Base-by-base conservation (phyloP, 2,329 filamentous ascomycete species). In the Fusarium duplospermum region DNA sequence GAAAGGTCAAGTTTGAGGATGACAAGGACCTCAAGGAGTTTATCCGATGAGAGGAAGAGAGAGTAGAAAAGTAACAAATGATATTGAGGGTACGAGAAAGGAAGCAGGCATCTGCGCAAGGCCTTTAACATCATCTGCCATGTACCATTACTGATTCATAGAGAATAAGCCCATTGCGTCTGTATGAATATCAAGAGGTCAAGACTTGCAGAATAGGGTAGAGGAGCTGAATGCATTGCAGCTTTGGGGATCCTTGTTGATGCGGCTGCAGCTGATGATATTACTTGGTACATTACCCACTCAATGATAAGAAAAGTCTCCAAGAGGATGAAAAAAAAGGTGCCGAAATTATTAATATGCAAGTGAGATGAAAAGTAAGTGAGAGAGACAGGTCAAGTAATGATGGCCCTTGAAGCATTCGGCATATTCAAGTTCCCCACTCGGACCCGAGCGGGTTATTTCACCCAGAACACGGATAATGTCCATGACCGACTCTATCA, bases 1-100 rank as follows among this genome's bases (percentile, higher is more conserved):
- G 92, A 20, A 93, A 92, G 81, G 91, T 92, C n/a, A 85, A 86
- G 40, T 91, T 94, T 76, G 87, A 91, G 76, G 88, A 90, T 56
- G 83, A 83, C n/a, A 89, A 88, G 78, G 86, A 88, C 59, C 80
- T 91, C 45, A 89, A 89, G 76, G 87, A 90, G 64, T 88, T 89
- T 79, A 85, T 89, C 42, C 81, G 83, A 74, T 88, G 64, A 76
- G 64, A 35, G 29, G 40, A 27, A 45, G 50, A 36, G 59, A 9
- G 36, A 35, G 33, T 56, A 52, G 38, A 38, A 62, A 68, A 47
- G 38, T 20, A 52, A 76, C 9, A 40, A 69, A 40, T 35, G 45
- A 58, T 64, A 22, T 40, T 62, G 31, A 61, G 57, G 62, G 36
- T 40, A 56, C 29, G 70, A 73, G 64, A 45, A 27, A 67, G 59